Base-by-base conservation (phyloP, 176 grass and related monocot species). In the Cenchrus fungigraminus region DNA sequence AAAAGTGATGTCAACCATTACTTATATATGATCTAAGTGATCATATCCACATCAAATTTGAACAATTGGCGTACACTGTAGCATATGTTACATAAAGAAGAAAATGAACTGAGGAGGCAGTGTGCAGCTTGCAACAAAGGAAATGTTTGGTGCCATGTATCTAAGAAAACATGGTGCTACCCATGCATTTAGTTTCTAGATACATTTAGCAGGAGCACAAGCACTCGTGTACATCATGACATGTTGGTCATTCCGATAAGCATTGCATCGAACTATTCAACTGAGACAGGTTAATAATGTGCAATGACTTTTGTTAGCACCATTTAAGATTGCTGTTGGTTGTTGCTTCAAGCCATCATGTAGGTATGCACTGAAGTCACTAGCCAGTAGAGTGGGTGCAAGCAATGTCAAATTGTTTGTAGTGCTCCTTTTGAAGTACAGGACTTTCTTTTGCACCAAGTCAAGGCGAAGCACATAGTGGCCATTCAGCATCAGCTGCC, bases 341-440 rank as follows among this genome's bases (percentile, higher is more conserved):
- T 32, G 31, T 55, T 16, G 53, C 14, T 55, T 16, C 53, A 16
- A 55, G 53, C 5, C 53, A 25, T 25, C 25, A 25, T 79, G 77
- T 20, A 67, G 9, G 47, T 80, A 67, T 12, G 28, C 46, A 7
- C 29, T 68, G 63, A 80, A 80, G 47, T 80, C 47, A 32, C 47
- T 42, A 0, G 78, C 78, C 6, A 80, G 2, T 17, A 67, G 13
- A n/a, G 3, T 5, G 61, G 60, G 61, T 0, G 2, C 6, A 13
- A 68, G 15, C 46, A 34, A 54, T 0, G 29, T 0, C 29, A 22
- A 13, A 53, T 20, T 29, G 8, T 54, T 22, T 3, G 28, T n/a
- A 22, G 17, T 0, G 6, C 29, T n/a, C 17, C 12, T 53, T n/a
- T 52, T 22, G 28, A 46, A 54, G 43, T n/a, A 22, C 8, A 68